phyloP scores from a whole-genome alignment of 2,329 filamentous ascomycete genomes.

The Trichoderma atroviride region DNA sequence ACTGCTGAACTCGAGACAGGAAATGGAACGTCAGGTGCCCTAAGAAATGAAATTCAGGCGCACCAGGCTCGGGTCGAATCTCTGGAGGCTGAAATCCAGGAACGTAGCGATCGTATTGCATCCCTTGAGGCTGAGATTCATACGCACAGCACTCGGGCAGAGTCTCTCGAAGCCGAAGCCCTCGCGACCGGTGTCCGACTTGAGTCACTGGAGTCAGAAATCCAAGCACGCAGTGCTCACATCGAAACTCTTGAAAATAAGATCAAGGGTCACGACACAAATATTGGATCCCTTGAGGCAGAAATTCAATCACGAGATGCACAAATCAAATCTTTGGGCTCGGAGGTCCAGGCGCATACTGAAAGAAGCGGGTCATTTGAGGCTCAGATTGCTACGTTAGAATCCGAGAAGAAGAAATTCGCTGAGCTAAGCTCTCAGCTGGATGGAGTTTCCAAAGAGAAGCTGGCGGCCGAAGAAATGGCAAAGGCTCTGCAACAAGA shows the following conservation, averaged over 20 bases:
- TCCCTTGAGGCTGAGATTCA: constrained; percentile 44
- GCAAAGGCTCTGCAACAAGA: constrained; percentile 35
- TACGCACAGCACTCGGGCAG: constrained; percentile 49
- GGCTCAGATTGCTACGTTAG: constrained; percentile 27
- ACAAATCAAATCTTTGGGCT: constrained; percentile 41
- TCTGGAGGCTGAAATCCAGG: constrained; percentile 34
- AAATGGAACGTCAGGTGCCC: constrained; percentile 29
- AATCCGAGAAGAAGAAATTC: constrained; percentile 31
- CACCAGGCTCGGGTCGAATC: constrained; percentile 30
- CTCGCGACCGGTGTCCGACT: constrained; percentile 30
- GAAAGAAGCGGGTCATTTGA: constrained; percentile 48
- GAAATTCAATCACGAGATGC: constrained; percentile 42
- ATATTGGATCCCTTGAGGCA: constrained; percentile 48
- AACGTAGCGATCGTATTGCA: constrained; percentile 45
- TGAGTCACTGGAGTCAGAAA: constrained; percentile 29
- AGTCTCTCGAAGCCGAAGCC: constrained; percentile 45
- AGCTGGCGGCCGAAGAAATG: constrained; percentile 36
- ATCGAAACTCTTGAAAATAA: constrained; percentile 43
- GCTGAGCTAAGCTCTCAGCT: constrained; percentile 39
- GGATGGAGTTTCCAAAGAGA: constrained; percentile 36
- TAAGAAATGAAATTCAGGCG: constrained; percentile 33
- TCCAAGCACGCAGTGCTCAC: constrained; percentile 43
- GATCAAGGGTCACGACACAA: constrained; percentile 48
- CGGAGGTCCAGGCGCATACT: constrained; percentile 45
- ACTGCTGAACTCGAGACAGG: constrained; percentile 41